Evolutionary conservation across 2,329 filamentous ascomycete genomes (phyloP).

Genomic region (Sporothrix pseudoabietina): DNA sequence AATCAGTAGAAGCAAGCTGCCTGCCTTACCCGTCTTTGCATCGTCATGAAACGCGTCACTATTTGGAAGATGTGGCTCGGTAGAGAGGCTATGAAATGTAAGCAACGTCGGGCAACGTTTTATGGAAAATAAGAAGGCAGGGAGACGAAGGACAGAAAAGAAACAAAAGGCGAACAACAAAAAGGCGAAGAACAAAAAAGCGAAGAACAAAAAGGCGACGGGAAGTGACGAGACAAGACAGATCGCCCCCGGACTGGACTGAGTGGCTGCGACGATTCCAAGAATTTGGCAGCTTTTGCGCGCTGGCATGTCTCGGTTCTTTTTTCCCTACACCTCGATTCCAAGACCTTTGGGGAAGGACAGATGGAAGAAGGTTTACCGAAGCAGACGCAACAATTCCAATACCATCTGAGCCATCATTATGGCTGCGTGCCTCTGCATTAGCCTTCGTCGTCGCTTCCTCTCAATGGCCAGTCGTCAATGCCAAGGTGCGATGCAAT

Average conservation of each 20-base stretch:
- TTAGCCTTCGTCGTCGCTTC: not conserved
- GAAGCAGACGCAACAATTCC: not conserved
- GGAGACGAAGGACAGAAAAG: not conserved
- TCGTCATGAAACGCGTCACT: slow-evolving; percentile 22
- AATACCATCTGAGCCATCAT: not conserved
- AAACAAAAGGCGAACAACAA: not conserved
- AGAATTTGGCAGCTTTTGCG: not conserved
- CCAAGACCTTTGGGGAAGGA: not conserved
- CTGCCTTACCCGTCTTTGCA: slow-evolving; percentile 1
- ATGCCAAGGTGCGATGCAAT: not conserved
- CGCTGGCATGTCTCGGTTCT: slow-evolving; percentile 13
- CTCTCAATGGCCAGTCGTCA: not conserved
- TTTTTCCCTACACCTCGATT: not conserved
- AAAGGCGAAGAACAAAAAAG: too few species aligned
- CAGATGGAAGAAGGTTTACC: not conserved
- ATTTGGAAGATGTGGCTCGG: not conserved
- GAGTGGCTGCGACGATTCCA: slow-evolving; percentile 5
- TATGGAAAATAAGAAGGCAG: not conserved
- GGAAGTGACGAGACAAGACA: slow-evolving; percentile 8
- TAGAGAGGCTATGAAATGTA: not conserved
- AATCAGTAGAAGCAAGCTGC: not conserved
- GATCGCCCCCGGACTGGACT: not conserved
- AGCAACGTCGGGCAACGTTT: not conserved
- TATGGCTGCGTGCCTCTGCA: not conserved
- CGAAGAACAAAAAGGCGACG: not conserved